Evolutionary conservation across 345 rosid genomes (phyloP).

Genomic region (Citrus reticulata): DNA sequence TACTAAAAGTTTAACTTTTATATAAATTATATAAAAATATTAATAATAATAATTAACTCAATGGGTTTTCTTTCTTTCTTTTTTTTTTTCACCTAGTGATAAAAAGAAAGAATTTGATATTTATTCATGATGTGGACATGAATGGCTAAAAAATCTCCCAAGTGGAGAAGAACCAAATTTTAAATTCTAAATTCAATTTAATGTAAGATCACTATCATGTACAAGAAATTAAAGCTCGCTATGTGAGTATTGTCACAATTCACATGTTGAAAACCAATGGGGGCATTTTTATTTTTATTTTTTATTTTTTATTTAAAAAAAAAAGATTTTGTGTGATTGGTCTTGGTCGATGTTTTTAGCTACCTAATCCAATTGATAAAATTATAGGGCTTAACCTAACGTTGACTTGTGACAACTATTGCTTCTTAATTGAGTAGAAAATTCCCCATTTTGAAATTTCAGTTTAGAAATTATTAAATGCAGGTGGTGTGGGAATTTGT

Average conservation of each 20-base stretch:
- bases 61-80: too few relatives aligned
- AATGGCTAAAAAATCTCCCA: background rate
- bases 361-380: background rate
- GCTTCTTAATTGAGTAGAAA: background rate
- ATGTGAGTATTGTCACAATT: background rate
- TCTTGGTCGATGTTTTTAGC: background rate
- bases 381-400: constrained; percentile 2
- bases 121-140: background rate
- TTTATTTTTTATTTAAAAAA: too few relatives aligned
- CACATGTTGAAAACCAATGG: background rate
- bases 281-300: too few relatives aligned
- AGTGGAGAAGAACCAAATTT: background rate
- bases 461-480: background rate
- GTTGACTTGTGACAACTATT: constrained; percentile 2
- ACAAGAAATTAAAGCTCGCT: background rate
- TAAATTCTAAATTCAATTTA: background rate
- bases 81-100: too few relatives aligned
- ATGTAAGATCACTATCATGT: background rate
- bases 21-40: too few relatives aligned
- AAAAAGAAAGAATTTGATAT: too few relatives aligned
- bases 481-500: background rate
- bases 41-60: too few relatives aligned
- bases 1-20: rapidly evolving
- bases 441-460: background rate
- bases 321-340: background rate